Conservation (phyloP, 305 asterid species). For the Fraxinus platypoda region DNA sequence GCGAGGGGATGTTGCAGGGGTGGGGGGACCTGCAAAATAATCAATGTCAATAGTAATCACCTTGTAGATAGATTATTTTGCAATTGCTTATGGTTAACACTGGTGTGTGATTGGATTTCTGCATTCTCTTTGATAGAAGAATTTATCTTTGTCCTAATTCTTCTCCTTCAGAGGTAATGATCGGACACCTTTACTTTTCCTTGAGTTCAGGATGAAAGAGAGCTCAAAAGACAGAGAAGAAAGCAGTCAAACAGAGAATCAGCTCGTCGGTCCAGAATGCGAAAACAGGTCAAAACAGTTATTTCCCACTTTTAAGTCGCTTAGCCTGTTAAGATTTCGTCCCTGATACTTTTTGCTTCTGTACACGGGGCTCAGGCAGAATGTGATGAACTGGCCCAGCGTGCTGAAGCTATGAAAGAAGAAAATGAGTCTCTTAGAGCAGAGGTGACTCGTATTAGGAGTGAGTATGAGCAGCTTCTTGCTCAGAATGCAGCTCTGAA, state of each 20-base stretch:
- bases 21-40: neutral
- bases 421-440: slow-evolving; percentile 77
- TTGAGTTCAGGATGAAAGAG: slow-evolving; percentile 64
- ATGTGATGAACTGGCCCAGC: slow-evolving; percentile 73
- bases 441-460: slow-evolving; percentile 58
- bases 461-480: slow-evolving; percentile 51
- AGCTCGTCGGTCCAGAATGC: slow-evolving; percentile 72
- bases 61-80: neutral
- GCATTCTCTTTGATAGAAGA: neutral
- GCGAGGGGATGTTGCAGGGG: neutral
- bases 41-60: neutral
- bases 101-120: neutral
- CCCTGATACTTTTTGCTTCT: slow-evolving; percentile 9
- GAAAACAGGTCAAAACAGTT: slow-evolving; percentile 55
- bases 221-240: slow-evolving; percentile 71
- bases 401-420: slow-evolving; percentile 61
- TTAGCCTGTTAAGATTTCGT: slow-evolving; percentile 1
- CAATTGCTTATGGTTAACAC: neutral
- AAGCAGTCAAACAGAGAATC: slow-evolving; percentile 83
- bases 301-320: neutral
- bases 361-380: slow-evolving; percentile 52
- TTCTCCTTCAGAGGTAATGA: neutral
- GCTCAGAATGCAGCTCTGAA: slow-evolving; percentile 62
- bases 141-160: neutral
- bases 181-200: neutral